phyloP scores from a whole-genome alignment of 495 filamentous ascomycete species.

The Neurospora sp. region DNA sequence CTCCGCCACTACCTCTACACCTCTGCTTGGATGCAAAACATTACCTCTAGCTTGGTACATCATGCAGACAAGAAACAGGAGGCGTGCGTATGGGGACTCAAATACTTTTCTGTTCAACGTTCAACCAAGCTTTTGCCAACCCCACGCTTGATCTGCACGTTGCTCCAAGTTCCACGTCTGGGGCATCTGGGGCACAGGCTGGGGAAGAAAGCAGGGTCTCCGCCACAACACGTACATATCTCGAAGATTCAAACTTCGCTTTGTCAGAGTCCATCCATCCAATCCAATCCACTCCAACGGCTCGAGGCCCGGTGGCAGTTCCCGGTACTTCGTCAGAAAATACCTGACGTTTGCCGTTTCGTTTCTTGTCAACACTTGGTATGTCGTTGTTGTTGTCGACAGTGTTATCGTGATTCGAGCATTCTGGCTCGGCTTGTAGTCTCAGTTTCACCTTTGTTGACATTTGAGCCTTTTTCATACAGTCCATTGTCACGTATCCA shows the following conservation, averaged over 20 bases:
- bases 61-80: too few species aligned
- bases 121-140: neutral
- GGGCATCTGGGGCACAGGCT: neutral
- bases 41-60: too few species aligned
- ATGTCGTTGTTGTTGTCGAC: too few species aligned
- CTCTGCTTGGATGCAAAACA: too few species aligned
- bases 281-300: neutral
- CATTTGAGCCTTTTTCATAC: neutral
- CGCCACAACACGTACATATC: neutral
- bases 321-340: neutral
- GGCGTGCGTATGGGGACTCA: too few species aligned
- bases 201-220: neutral
- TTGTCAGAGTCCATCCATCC: neutral
- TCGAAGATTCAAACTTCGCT: neutral
- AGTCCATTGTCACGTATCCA: neutral
- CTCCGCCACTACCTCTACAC: too few species aligned
- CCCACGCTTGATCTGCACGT: neutral
- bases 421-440: neutral
- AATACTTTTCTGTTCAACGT: too few species aligned
- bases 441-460: neutral
- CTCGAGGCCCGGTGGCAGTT: neutral
- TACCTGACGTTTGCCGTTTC: too few species aligned
- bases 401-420: neutral
- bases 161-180: too few species aligned
- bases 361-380: too few species aligned